These are phyloP conservation scores for Candida qinlingensis DNA, from an alignment of 805 yeast species.

Conservation along the genomic window DNA sequence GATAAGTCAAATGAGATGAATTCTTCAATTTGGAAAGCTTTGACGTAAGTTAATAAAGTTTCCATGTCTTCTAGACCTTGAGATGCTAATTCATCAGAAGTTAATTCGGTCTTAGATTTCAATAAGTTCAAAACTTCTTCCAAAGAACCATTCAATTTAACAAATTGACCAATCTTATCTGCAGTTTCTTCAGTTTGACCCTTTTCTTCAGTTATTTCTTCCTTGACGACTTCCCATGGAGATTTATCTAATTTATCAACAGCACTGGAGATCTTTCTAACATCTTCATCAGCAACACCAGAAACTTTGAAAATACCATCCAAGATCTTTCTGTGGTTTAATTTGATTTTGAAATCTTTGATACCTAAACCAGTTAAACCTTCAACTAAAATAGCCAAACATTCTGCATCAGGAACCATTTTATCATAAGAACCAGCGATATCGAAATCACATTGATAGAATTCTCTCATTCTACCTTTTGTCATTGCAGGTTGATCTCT, in stretches of 20 bases:
- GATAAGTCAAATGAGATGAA: constrained; percentile 85
- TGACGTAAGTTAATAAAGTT: constrained; percentile 66
- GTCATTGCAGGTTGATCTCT: constrained; percentile 99
- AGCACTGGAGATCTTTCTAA: constrained; percentile 88
- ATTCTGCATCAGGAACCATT: constrained; percentile 97
- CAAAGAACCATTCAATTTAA: constrained; percentile 75
- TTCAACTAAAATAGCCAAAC: constrained; percentile 73
- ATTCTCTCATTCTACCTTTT: constrained; percentile 99
- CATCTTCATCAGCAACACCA: constrained; percentile 92
- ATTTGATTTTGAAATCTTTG: constrained; percentile 81
- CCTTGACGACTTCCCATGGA: constrained; percentile 93
- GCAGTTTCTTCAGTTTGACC: constrained; percentile 89
- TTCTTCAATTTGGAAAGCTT: constrained; percentile 70
- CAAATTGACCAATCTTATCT: constrained; percentile 87
- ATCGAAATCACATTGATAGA: constrained; percentile 98
- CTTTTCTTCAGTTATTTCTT: constrained; percentile 90
- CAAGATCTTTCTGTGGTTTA: constrained; percentile 91
- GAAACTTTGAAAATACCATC: constrained; percentile 95
- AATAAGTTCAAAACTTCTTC: constrained; percentile 54
- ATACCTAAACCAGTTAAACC: constrained; percentile 84
- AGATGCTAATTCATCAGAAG: constrained; percentile 65
- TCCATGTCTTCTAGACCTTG: constrained; percentile 80
- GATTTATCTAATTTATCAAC: constrained; percentile 94
- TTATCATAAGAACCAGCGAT: constrained; percentile 88
- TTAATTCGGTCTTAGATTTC: constrained; percentile 50